Evolutionary conservation across 768 basidiomycete genomes (phyloP).

Genomic region (Amylocystis lapponica): DNA sequence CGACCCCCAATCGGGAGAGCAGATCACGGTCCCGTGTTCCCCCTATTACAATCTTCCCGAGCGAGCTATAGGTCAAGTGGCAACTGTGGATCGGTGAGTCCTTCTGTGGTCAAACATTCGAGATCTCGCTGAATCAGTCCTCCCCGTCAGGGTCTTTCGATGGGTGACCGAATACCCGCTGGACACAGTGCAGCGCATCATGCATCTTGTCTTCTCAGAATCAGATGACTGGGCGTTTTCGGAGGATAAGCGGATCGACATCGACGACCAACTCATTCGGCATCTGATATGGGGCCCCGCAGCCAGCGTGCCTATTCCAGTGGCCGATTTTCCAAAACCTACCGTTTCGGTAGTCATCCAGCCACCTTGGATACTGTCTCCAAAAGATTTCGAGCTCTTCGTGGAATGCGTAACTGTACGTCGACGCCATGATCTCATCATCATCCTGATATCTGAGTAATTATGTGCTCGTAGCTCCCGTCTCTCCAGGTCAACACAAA

Average conservation of each 20-base stretch:
- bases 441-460: background rate
- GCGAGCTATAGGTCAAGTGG: constrained; percentile 31
- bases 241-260: constrained; percentile 14
- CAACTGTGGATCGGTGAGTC: constrained; percentile 39
- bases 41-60: constrained; percentile 31
- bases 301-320: background rate
- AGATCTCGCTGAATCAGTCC: constrained; percentile 3
- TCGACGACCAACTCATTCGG: constrained; percentile 18
- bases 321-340: background rate
- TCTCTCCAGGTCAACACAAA: background rate
- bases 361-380: constrained; percentile 35
- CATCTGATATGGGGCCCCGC: constrained; percentile 20
- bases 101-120: background rate
- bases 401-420: constrained; percentile 11
- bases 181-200: constrained; percentile 39
- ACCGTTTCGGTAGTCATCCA: constrained; percentile 29
- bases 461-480: background rate
- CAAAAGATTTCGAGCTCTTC: constrained; percentile 30
- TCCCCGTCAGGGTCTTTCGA: constrained; percentile 31
- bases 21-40: constrained; percentile 25
- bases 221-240: constrained; percentile 26
- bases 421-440: background rate
- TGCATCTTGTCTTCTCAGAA: constrained; percentile 28
- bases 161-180: constrained; percentile 51
- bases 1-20: background rate